Conservation (phyloP, 163 green algal species). For the Chloromonas sp. region DNA sequence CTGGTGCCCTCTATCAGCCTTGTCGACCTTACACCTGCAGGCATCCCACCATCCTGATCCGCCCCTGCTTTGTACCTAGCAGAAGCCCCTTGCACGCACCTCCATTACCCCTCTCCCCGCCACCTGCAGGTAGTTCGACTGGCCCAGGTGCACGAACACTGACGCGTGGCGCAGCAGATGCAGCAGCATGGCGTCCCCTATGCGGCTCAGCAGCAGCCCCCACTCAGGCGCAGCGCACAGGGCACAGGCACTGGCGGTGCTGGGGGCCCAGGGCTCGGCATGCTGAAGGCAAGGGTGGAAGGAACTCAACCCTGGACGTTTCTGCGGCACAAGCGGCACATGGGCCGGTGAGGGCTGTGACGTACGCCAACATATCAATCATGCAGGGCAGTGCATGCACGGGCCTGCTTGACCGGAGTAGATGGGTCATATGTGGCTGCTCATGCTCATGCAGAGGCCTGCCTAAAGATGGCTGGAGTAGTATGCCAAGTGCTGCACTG, state of each 20-base stretch:
- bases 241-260: constrained; percentile 31
- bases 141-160: constrained; percentile 55
- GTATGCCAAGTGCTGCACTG: no score
- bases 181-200: constrained; percentile 71
- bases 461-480: no score
- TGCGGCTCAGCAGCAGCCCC: constrained; percentile 50
- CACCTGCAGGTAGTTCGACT: constrained; percentile 60
- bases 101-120: constrained; percentile 35
- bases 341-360: no score
- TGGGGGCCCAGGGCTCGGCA: constrained; percentile 14
- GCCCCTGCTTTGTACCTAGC: neutral
- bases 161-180: constrained; percentile 60
- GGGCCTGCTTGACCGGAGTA: no score
- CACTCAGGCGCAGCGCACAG: constrained; percentile 28
- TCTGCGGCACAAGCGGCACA: neutral
- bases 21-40: no score
- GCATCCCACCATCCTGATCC: no score
- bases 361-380: no score
- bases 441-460: no score
- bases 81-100: constrained; percentile 23
- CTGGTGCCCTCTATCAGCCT: no score
- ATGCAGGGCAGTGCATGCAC: no score
- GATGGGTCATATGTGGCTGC: no score
- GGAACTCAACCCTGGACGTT: neutral
- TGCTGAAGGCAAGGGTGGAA: neutral